Evolutionary conservation across 257 asterid genomes (phyloP).

Genomic region (Fraxinus pennsylvanica): DNA sequence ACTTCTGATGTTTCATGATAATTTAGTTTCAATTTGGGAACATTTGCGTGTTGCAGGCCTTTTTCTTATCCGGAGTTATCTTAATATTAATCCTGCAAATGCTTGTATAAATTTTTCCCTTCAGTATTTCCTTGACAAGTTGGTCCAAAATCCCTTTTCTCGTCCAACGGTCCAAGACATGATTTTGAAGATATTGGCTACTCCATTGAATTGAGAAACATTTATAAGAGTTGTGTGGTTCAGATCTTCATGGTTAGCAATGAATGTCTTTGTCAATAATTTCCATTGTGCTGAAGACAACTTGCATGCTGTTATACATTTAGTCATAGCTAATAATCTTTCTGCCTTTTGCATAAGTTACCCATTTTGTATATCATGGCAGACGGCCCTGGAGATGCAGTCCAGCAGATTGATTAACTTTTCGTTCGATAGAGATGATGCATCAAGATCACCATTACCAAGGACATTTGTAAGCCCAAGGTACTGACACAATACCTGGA

Average conservation of each 20-base stretch:
- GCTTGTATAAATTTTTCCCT: not conserved
- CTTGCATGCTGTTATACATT: slow-evolving; percentile 3
- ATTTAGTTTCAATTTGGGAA: not conserved
- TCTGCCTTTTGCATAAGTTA: not conserved
- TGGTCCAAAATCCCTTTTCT: not conserved
- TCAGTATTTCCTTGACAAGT: not conserved
- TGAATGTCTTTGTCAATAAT: not conserved
- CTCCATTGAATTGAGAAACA: not conserved
- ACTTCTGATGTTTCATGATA: not conserved
- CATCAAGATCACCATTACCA: slow-evolving; percentile 31
- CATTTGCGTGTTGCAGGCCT: not conserved
- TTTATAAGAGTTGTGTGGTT: not conserved
- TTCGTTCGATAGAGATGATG: slow-evolving; percentile 37
- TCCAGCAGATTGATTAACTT: slow-evolving; percentile 28
- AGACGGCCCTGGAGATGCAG: slow-evolving; percentile 45
- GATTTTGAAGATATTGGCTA: not conserved
- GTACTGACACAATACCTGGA: slow-evolving; percentile 24
- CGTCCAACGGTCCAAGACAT: not conserved
- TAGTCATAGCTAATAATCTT: not conserved
- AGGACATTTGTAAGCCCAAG: slow-evolving; percentile 37
- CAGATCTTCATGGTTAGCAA: not conserved
- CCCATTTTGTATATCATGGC: not conserved
- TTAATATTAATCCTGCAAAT: not conserved
- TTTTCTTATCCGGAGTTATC: not conserved
- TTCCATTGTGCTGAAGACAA: not conserved